Evolutionary conservation across 139 green algal genomes (phyloP).

Genomic region (Desmodesmus armatus): DNA sequence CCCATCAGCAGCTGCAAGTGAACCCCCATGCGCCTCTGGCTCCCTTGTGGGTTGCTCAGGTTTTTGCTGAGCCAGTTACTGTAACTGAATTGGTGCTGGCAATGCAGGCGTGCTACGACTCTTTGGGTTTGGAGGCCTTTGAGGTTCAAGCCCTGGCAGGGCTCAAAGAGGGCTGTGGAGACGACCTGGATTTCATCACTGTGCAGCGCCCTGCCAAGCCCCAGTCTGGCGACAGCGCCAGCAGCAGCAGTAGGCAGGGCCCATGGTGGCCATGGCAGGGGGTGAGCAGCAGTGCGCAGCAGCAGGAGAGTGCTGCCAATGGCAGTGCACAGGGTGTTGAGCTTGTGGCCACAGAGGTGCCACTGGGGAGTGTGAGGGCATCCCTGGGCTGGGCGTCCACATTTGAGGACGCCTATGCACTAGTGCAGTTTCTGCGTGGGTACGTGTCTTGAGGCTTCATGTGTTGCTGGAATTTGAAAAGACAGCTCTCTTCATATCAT

Average conservation of each 20-base stretch:
- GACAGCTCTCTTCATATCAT: too few relatives aligned
- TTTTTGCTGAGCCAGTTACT: too few relatives aligned
- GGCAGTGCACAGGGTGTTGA: neutral
- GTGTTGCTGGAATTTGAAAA: too few relatives aligned
- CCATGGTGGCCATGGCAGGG: neutral
- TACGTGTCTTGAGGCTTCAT: neutral
- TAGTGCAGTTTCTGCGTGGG: constrained; percentile 63
- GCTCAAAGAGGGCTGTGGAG: constrained; percentile 76
- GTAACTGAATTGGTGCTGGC: neutral
- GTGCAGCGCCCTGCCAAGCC: constrained; percentile 49
- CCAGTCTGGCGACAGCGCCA: neutral
- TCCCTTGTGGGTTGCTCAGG: too few relatives aligned
- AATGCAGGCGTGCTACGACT: constrained; percentile 68
- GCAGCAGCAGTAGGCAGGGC: neutral
- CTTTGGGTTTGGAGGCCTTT: constrained; percentile 64
- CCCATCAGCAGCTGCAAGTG: neutral
- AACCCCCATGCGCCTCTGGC: too few relatives aligned
- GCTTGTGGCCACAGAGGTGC: constrained; percentile 49
- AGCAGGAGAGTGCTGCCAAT: neutral
- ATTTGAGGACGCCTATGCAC: constrained; percentile 69
- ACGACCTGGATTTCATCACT: constrained; percentile 76
- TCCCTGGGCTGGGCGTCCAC: constrained; percentile 73
- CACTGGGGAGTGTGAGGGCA: constrained; percentile 72
- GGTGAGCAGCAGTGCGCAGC: neutral
- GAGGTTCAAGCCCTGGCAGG: constrained; percentile 75